Conservation (phyloP, 2,329 filamentous ascomycete genomes). For the Elsinoe perseae region DNA sequence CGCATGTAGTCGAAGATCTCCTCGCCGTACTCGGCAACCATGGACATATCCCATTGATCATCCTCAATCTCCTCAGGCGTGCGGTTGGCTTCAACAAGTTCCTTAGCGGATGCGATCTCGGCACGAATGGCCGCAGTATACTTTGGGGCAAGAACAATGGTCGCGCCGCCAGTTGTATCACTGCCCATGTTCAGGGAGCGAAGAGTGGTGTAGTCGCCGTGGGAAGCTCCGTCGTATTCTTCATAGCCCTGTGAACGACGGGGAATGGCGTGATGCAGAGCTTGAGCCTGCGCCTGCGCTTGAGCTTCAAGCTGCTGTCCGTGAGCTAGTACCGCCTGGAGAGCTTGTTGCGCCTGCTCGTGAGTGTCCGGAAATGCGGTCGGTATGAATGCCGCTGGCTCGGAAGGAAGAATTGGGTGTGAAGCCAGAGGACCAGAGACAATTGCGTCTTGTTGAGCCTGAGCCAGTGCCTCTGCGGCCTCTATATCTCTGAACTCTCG, state of each 20-base stretch:
- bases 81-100: conserved; percentile 58
- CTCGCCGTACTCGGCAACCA: conserved; percentile 94
- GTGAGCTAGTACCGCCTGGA: conserved; percentile 4
- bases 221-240: conserved; percentile 65
- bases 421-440: neutral
- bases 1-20: conserved; percentile 94
- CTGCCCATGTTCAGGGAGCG: conserved; percentile 65
- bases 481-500: conserved; percentile 1
- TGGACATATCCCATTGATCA: conserved; percentile 86
- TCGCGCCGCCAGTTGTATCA: conserved; percentile 59
- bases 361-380: conserved; percentile 14
- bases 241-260: conserved; percentile 53
- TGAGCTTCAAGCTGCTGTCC: conserved; percentile 14
- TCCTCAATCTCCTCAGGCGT: conserved; percentile 74
- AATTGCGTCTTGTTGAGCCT: neutral
- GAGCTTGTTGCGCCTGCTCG: conserved; percentile 13
- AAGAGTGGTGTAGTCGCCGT: conserved; percentile 64
- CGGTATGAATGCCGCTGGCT: conserved; percentile 4
- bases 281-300: conserved; percentile 10
- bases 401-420: conserved; percentile 1
- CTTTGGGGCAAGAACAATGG: conserved; percentile 63
- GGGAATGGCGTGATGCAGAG: conserved; percentile 17
- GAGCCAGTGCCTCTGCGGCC: neutral
- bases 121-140: conserved; percentile 59
- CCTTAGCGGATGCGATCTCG: conserved; percentile 63